A percentile compares a stretch with the other conserved stretches of the same genome.
Evolutionary conservation across 352 stramenopile species (phyloP).

Genomic region (Pythium scleroteichum): DNA sequence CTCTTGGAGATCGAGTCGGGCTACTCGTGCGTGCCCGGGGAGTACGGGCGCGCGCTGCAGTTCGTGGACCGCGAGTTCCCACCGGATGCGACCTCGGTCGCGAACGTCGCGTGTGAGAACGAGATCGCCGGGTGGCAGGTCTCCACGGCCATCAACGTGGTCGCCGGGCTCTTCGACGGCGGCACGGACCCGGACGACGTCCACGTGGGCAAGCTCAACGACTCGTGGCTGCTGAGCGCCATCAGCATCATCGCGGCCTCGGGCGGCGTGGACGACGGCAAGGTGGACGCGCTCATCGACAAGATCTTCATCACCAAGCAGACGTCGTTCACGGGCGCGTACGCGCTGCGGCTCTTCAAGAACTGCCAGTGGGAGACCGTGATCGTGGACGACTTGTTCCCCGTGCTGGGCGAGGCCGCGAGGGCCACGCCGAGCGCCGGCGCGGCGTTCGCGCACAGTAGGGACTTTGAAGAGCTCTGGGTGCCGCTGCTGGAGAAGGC

Average conservation of each 20-base stretch:
- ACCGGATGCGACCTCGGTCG: constrained; percentile 70
- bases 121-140: constrained; percentile 80
- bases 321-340: constrained; percentile 89
- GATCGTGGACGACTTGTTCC: constrained; percentile 92
- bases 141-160: constrained; percentile 86
- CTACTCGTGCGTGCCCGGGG: constrained; percentile 71
- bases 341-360: constrained; percentile 90
- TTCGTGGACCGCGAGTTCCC: constrained; percentile 91
- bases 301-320: constrained; percentile 90
- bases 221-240: constrained; percentile 90
- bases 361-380: constrained; percentile 93
- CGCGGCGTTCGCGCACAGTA: constrained; percentile 85
- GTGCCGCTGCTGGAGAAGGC: constrained; percentile 92
- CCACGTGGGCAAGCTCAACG: constrained; percentile 70
- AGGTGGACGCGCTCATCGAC: constrained; percentile 88
- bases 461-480: constrained; percentile 91
- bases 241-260: constrained; percentile 91
- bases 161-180: constrained; percentile 88
- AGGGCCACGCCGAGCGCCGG: constrained; percentile 63
- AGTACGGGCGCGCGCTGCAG: constrained; percentile 80
- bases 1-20: constrained; percentile 87
- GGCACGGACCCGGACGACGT: constrained; percentile 93
- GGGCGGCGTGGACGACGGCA: constrained; percentile 84
- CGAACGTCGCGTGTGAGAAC: constrained; percentile 51
- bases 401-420: constrained; percentile 59